Evolutionary conservation across 2,329 filamentous ascomycete species (phyloP).

Genomic region (Elsinoe australis): DNA sequence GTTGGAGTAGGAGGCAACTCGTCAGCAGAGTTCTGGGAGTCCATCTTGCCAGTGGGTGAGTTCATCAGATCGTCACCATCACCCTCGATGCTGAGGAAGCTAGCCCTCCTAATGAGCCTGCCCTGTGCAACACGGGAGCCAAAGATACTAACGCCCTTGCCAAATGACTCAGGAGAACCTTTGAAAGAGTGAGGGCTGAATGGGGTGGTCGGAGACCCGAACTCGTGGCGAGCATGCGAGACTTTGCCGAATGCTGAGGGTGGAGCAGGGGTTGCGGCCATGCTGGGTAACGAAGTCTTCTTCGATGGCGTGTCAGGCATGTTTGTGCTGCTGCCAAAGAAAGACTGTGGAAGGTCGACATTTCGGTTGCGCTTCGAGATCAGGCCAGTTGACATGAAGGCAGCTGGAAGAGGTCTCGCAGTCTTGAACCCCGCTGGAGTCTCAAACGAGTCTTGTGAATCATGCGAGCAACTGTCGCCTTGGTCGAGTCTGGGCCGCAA

Average conservation of each 20-base stretch:
- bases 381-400: slow-evolving; percentile 89
- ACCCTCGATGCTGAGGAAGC: slow-evolving; percentile 72
- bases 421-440: slow-evolving; percentile 71
- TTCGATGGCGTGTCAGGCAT: slow-evolving; percentile 97
- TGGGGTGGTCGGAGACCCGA: slow-evolving; percentile 73
- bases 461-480: slow-evolving; percentile 30
- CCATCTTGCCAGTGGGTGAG: slow-evolving; percentile 48
- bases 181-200: slow-evolving; percentile 59
- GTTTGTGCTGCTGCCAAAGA: slow-evolving; percentile 48
- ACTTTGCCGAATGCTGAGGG: slow-evolving; percentile 49
- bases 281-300: slow-evolving; percentile 67
- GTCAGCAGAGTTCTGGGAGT: slow-evolving; percentile 54
- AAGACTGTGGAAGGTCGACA: slow-evolving; percentile 56
- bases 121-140: slow-evolving; percentile 47
- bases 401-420: slow-evolving; percentile 67
- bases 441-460: slow-evolving; percentile 49
- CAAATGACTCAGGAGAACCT: slow-evolving; percentile 60
- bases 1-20: slow-evolving; percentile 93
- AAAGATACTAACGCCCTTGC: slow-evolving; percentile 55
- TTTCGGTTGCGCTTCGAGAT: slow-evolving; percentile 86
- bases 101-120: slow-evolving; percentile 51
- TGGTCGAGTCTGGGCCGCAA: slow-evolving; percentile 41
- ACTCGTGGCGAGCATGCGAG: slow-evolving; percentile 61
- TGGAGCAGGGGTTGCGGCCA: slow-evolving; percentile 49
- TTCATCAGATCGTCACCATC: slow-evolving; percentile 68